Evolutionary conservation across 352 stramenopile species (phyloP), one percentile per base, ranked within the genome.

Genomic region (Aphanomyces invadans): DNA sequence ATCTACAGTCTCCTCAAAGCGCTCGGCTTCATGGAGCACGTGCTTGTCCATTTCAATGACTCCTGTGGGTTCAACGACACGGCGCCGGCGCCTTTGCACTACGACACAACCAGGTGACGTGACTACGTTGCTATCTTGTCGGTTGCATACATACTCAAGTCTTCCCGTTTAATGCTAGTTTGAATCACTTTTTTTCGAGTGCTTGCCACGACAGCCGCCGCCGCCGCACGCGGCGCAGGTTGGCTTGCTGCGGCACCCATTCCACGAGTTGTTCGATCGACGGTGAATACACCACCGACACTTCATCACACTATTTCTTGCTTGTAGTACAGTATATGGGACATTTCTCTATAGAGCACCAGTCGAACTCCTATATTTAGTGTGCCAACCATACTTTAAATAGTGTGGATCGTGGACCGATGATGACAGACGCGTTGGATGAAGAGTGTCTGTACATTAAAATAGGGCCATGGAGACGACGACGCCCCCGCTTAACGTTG

Each of bases 1-100:
- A 10, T 66, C 59, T 11, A 66, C 4, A 10, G 46, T 54, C n/a
- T 66, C 59, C 17, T 66, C 33, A 45, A 66, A 66, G 59, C 59
- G 59, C 28, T 66, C 44, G 26, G 59, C 59, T 17, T 66, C 59
- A 29, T 38, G 59, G 28, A 66, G 31, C 17, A 66, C 31, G 15
- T 33, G 26, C 5, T 56, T 21, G 46, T 66, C 31, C 59, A 66
- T 66, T 38, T 66, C 59, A 15, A 46, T 23, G 15, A 62, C 54
- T 33, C 26, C 44, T 29, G 21, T 11, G 19, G 17, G 33, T 15
- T 7, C 36, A 15, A 42, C 36, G 36, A 42, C 36, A 15, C 36
- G 36, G 36, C 7, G 36, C 7, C 15, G 36, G 36, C 36, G 36
- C 36, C 15, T 42, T 42, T 42, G 7, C 36, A 42, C 36, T 42